phyloP scores from a whole-genome alignment of 1,284 basidiomycete species.

The Kalmanozyma brasiliensis region DNA sequence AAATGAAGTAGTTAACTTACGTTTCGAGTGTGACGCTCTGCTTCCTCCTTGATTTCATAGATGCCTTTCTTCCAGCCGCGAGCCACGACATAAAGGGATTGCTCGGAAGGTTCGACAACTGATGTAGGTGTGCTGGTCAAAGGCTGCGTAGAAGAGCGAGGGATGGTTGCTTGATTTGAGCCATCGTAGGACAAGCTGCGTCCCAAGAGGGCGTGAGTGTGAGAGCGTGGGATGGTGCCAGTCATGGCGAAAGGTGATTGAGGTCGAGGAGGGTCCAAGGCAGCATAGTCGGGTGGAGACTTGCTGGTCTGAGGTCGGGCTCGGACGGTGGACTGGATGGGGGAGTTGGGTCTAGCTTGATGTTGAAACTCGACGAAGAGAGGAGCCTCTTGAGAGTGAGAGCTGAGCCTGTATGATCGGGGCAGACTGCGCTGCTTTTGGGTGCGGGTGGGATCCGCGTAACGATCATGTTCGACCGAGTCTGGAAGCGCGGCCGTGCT shows the following conservation, averaged over 20 bases:
- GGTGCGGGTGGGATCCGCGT: constrained; percentile 17
- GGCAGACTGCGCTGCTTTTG: constrained; percentile 1
- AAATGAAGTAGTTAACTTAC: constrained; percentile 17
- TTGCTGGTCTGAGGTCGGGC: constrained; percentile 9
- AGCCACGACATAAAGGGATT: constrained; percentile 38
- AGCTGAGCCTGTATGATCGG: constrained; percentile 18
- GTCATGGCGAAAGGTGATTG: constrained; percentile 28
- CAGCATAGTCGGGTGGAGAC: constrained; percentile 8
- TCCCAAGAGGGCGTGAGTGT: too few relatives aligned
- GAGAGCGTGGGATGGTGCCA: constrained; percentile 3
- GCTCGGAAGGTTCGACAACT: neutral
- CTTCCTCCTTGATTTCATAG: constrained; percentile 38
- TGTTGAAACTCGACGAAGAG: constrained; percentile 22
- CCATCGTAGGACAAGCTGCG: too few relatives aligned
- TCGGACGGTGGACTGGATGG: constrained; percentile 27
- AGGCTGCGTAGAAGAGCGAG: neutral
- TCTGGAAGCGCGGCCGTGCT: constrained; percentile 4
- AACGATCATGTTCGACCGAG: constrained; percentile 23
- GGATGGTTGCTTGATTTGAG: too few relatives aligned
- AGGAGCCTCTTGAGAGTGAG: constrained; percentile 17
- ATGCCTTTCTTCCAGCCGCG: constrained; percentile 54
- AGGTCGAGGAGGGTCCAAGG: constrained; percentile 1
- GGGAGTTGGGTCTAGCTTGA: constrained; percentile 2
- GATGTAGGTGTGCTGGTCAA: neutral
- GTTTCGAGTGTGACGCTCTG: constrained; percentile 40